phyloP scores from a whole-genome alignment of 1,284 basidiomycete species.

The Xerocomus cyaneibrunnescens region DNA sequence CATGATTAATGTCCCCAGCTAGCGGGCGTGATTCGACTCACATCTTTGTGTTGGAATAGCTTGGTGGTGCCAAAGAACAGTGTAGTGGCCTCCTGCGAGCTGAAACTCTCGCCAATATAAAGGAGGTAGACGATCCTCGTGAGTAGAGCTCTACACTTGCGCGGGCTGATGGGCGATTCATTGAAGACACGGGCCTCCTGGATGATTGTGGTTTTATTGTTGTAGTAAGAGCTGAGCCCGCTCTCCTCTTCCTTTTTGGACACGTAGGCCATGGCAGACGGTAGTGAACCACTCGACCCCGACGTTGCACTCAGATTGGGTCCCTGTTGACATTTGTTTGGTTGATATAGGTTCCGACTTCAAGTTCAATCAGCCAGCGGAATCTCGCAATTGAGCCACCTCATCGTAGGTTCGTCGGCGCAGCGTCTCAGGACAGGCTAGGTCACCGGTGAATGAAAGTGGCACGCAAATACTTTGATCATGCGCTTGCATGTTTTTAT shows the following conservation, averaged over 20 bases:
- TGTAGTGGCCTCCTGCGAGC: constrained; percentile 94
- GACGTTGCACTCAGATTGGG: constrained; percentile 9
- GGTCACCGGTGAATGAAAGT: too few relatives aligned
- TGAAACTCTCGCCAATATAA: constrained; percentile 95
- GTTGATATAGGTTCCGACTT: background rate
- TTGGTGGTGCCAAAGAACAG: constrained; percentile 99
- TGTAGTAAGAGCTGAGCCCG: constrained; percentile 83
- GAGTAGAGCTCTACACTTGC: constrained; percentile 95
- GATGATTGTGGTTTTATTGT: constrained; percentile 94
- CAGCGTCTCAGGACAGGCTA: background rate
- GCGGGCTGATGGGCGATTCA: constrained; percentile 95
- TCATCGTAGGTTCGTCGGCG: background rate
- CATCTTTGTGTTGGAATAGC: constrained; percentile 99
- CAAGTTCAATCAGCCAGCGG: too few relatives aligned
- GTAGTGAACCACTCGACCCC: constrained; percentile 22
- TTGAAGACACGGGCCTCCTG: constrained; percentile 99
- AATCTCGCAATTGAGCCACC: too few relatives aligned
- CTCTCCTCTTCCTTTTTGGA: constrained; percentile 94
- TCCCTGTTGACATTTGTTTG: constrained; percentile 33
- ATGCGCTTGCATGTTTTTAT: too few relatives aligned
- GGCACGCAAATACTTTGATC: too few relatives aligned
- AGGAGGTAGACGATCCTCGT: constrained; percentile 97
- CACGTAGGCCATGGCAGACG: constrained; percentile 67
- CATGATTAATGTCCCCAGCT: constrained; percentile 10
- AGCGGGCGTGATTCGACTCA: constrained; percentile 46